Evolutionary conservation across 805 yeast species (phyloP), one percentile per base, ranked within the genome.

Genomic region (Ogataea pilisensis): DNA sequence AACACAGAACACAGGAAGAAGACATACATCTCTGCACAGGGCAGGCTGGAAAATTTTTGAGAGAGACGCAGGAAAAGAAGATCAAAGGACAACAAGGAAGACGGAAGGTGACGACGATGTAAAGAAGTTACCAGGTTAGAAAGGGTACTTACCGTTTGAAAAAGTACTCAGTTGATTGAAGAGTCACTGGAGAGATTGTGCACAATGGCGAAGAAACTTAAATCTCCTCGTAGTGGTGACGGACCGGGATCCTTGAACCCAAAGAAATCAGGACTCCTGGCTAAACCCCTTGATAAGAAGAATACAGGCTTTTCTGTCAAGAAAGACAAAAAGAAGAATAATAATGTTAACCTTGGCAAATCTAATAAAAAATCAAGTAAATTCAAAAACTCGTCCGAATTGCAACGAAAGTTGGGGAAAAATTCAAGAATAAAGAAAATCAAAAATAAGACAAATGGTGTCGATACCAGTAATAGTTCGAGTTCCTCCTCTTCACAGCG

Each of bases 351-450:
- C n/a, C 12, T 7, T 11, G 30, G 20, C 12, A 28, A 34, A 18
- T 24, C 38, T 5, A 36, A 29, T 16, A 41, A 29, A 18, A 33
- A 32, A 26, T 32, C 36, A 9, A 27, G 20, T 3, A 36, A 31
- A 24, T 12, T 31, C 31, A 29, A 34, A 6, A 34, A 34, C 22
- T 7, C 12, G 18, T 17, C 26, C 4, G 38, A 34, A 5, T 34
- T 19, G 12, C 31, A 17, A 17, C 35, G 38, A 7, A 40, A 31
- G 27, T 17, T 37, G 24, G 44, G 44, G 1, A 40, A 40, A 18
- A 43, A 37, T 19, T 41, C 44, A 2, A 40, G 39, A 37, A 31
- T 21, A 14, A 22, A 32, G 29, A 39, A 36, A 27, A 36, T 30
- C 16, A 11, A 4, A 19, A 22, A 9, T 18, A 37, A 35, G 12